Percentiles rank a stretch among this genome's conserved stretches.
Conservation (phyloP, 78 protist species). For the Chrysochromulina tobinii region DNA sequence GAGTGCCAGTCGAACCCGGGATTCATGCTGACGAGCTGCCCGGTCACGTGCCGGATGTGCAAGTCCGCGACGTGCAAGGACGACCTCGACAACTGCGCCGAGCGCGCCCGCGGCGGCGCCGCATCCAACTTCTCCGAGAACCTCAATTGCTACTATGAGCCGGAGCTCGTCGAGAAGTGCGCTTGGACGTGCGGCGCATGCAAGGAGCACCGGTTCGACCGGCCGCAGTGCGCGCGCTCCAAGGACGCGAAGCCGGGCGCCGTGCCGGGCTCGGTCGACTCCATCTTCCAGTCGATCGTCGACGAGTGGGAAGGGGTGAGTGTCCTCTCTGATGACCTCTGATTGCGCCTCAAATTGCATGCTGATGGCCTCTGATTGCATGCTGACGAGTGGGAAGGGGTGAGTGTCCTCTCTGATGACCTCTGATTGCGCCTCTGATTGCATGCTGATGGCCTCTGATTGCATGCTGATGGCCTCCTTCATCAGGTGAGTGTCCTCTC, state of each 20-base stretch:
- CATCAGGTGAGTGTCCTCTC: too few species aligned
- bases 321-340: too few species aligned
- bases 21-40: neutral
- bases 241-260: neutral
- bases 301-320: too few species aligned
- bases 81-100: neutral
- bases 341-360: too few species aligned
- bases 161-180: neutral
- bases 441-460: too few species aligned
- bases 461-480: neutral
- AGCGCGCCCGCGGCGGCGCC: neutral
- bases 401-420: too few species aligned
- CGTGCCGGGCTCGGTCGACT: neutral
- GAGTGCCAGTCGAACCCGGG: conserved; percentile 10
- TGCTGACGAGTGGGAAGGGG: too few species aligned
- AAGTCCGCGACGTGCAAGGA: neutral
- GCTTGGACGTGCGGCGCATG: conserved; percentile 17
- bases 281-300: neutral
- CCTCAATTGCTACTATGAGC: neutral
- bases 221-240: neutral
- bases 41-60: neutral
- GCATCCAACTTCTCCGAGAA: neutral
- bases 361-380: too few species aligned
- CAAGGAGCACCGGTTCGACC: neutral
- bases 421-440: too few species aligned